These are phyloP conservation scores for Penicillium sp. DNA, from an alignment of 2,329 filamentous ascomycete genomes.

Conservation along the genomic window DNA sequence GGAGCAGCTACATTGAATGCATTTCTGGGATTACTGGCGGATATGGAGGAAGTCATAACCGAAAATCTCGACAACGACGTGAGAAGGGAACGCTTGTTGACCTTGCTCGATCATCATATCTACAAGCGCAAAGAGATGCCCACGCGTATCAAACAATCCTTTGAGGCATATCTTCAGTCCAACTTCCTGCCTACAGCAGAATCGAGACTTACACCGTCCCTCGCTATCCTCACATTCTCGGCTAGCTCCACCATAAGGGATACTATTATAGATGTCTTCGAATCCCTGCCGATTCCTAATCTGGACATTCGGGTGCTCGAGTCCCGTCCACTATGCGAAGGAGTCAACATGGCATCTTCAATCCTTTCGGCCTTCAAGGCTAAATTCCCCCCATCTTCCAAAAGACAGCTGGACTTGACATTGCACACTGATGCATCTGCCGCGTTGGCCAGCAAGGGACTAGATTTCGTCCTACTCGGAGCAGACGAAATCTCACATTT, in stretches of 20 bases:
- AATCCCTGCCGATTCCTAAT: slow-evolving; percentile 29
- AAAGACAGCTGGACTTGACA: slow-evolving; percentile 41
- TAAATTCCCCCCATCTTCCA: slow-evolving; percentile 17
- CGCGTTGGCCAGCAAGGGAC: slow-evolving; percentile 50
- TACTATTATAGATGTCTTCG: slow-evolving; percentile 46
- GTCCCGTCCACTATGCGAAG: slow-evolving; percentile 64
- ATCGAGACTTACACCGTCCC: slow-evolving; percentile 11
- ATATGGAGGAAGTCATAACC: slow-evolving; percentile 26
- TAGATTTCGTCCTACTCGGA: slow-evolving; percentile 60
- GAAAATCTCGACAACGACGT: slow-evolving; percentile 15
- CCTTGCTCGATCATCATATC: slow-evolving; percentile 28
- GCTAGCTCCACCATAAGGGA: slow-evolving; percentile 59
- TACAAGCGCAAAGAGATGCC: slow-evolving; percentile 22
- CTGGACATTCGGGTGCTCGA: slow-evolving; percentile 61
- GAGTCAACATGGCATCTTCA: slow-evolving; percentile 53
- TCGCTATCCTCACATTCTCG: slow-evolving; percentile 59
- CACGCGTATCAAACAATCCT: slow-evolving; percentile 25
- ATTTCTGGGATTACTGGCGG: slow-evolving; percentile 25
- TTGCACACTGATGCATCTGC: slow-evolving; percentile 60
- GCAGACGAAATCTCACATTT: slow-evolving; percentile 58
- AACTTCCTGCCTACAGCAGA: slow-evolving; percentile 10
- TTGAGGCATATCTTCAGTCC: slow-evolving; percentile 25
- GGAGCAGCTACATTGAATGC: slow-evolving; percentile 54
- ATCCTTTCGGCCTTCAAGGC: slow-evolving; percentile 23
- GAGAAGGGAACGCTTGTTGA: slow-evolving; percentile 23